phyloP scores from a whole-genome alignment of 208 protist species.

The Leishmania lainsoni region DNA sequence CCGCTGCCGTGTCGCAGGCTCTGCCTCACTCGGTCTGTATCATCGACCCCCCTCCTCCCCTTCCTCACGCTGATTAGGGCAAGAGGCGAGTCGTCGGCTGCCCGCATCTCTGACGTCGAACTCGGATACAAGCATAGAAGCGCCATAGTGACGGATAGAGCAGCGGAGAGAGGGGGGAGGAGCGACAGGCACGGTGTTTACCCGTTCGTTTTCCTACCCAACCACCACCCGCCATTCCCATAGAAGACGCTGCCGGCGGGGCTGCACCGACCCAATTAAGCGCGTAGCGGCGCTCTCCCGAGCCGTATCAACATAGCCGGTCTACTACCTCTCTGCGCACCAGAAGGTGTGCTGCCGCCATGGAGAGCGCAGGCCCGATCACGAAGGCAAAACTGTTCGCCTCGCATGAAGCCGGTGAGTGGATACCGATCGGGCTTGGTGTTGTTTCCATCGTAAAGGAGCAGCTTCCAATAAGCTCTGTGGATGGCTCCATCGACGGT shows the following conservation, averaged over 20 bases:
- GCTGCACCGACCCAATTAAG: not conserved
- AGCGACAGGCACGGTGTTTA: not conserved
- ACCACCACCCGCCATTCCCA: not conserved
- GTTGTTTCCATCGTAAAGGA: constrained; percentile 44
- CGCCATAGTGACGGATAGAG: no score
- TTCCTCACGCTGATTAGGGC: not conserved
- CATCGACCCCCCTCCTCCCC: not conserved
- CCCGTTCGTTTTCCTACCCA: not conserved
- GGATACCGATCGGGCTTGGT: constrained; percentile 74
- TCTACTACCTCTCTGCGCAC: not conserved
- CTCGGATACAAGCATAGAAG: not conserved
- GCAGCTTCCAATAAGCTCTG: constrained; percentile 4
- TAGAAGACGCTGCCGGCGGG: not conserved
- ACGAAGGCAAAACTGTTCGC: constrained; percentile 84
- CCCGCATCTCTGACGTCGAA: not conserved
- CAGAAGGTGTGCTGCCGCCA: not conserved
- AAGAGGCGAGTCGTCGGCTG: not conserved
- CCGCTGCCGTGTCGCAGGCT: not conserved
- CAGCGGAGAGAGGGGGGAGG: not conserved
- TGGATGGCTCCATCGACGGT: constrained; percentile 3
- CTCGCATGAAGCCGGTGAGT: constrained; percentile 41
- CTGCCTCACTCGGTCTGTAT: not conserved
- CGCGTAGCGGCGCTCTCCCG: not conserved
- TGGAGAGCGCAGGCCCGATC: constrained; percentile 36
- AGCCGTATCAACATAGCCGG: not conserved